Conservation (phyloP, 108 stramenopile species). For the Cyclostephanos invisitatus region DNA sequence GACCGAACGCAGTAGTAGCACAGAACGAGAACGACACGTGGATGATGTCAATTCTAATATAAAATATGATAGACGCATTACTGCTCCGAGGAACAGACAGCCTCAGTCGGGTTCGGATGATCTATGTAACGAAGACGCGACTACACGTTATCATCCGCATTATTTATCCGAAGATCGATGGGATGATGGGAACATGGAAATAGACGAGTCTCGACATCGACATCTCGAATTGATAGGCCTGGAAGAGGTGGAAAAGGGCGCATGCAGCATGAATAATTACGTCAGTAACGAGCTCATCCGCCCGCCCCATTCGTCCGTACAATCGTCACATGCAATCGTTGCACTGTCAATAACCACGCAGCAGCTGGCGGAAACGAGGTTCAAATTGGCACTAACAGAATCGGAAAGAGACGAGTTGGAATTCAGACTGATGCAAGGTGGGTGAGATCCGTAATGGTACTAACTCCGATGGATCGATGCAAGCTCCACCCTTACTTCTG, state of each 20-base stretch:
- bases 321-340: constrained; percentile 3
- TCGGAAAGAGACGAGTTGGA: constrained; percentile 48
- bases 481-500: neutral
- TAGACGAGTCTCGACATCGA: neutral
- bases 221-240: constrained; percentile 15
- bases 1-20: neutral
- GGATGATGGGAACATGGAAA: neutral
- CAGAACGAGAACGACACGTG: neutral
- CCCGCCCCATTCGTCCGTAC: neutral
- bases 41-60: constrained; percentile 1
- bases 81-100: neutral
- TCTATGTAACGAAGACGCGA: neutral
- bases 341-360: constrained; percentile 25
- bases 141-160: neutral
- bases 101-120: constrained; percentile 1
- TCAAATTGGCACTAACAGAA: constrained; percentile 42
- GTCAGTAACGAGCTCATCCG: constrained; percentile 6
- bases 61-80: too few relatives aligned
- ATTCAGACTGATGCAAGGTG: constrained; percentile 38
- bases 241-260: neutral
- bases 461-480: neutral
- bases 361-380: constrained; percentile 34
- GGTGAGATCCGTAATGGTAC: neutral
- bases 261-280: neutral
- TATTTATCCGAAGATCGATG: constrained; percentile 1